A percentile compares a stretch with the other conserved stretches of the same genome.
Conservation (phyloP, 345 rosid genomes). For the Bruguiera sexangula region DNA sequence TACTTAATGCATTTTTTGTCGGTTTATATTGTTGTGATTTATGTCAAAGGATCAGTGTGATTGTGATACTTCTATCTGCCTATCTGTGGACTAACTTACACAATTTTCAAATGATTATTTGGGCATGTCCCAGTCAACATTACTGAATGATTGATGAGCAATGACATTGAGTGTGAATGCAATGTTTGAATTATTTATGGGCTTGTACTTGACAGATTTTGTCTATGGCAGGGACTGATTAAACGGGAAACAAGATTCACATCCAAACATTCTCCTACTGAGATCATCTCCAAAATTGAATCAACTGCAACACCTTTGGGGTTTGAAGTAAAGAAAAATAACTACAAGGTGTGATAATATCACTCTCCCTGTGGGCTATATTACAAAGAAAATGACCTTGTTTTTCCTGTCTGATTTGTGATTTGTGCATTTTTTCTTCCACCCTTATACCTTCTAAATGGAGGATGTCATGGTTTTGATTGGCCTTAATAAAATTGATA, state of each 20-base stretch:
- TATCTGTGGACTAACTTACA: too few species aligned
- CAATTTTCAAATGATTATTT: too few species aligned
- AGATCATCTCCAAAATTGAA: conserved; percentile 88
- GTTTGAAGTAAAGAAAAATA: conserved; percentile 89
- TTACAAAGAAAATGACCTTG: background rate
- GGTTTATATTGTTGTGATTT: too few species aligned
- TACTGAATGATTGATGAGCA: too few species aligned
- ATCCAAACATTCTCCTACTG: conserved; percentile 77
- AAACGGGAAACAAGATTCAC: conserved; percentile 92
- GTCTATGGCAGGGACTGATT: conserved; percentile 68
- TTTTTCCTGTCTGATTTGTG: background rate
- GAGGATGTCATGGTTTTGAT: background rate
- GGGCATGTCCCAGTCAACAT: too few species aligned
- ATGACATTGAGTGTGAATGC: too few species aligned
- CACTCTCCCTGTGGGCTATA: background rate
- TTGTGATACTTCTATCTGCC: too few species aligned
- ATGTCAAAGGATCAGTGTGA: too few species aligned
- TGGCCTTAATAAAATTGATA: background rate
- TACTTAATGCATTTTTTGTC: too few species aligned
- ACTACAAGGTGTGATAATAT: conserved; percentile 60
- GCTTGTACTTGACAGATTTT: conserved; percentile 15
- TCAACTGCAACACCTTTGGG: conserved; percentile 84
- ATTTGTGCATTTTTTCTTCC: background rate
- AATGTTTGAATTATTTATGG: conserved; percentile 3
- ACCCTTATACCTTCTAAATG: background rate